Evolutionary conservation across 2,329 filamentous ascomycete genomes (phyloP).

Genomic region (Lizonia empirigonia): DNA sequence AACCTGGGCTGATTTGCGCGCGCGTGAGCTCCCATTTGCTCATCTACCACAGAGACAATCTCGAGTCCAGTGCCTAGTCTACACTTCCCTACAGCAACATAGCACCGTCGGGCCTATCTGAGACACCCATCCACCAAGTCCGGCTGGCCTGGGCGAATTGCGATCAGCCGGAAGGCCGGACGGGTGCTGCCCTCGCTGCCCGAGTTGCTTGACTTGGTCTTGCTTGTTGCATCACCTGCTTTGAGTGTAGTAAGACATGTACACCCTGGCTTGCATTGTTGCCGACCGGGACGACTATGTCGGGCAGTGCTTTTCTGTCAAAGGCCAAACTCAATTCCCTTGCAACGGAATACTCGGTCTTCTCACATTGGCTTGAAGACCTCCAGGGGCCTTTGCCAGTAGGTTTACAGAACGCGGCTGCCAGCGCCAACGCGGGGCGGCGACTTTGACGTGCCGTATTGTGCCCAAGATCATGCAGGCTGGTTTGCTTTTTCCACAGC

Average conservation of each 20-base stretch:
- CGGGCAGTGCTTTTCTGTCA: no score
- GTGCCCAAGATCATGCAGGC: constrained; percentile 15
- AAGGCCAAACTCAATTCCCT: not conserved
- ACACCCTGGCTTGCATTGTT: not conserved
- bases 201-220: constrained; percentile 14
- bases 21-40: constrained; percentile 41
- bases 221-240: constrained; percentile 3
- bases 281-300: not conserved
- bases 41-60: constrained; percentile 22
- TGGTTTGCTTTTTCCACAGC: constrained; percentile 20
- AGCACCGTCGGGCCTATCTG: constrained; percentile 19
- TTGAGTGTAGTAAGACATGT: constrained; percentile 7
- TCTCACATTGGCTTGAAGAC: not conserved
- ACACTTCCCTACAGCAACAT: constrained; percentile 21
- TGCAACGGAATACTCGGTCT: not conserved
- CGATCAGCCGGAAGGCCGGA: constrained; percentile 27
- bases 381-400: not conserved
- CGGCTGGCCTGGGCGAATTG: constrained; percentile 31
- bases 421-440: not conserved
- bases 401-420: not conserved
- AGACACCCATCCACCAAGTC: constrained; percentile 33
- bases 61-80: constrained; percentile 30
- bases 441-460: constrained; percentile 8
- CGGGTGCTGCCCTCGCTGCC: constrained; percentile 12
- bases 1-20: constrained; percentile 29